Percentiles rank a stretch among this genome's conserved stretches.
These are phyloP conservation scores for Smallanthus sonchifolius DNA, from an alignment of 129 eudicot genomes.

Conservation along the genomic window DNA sequence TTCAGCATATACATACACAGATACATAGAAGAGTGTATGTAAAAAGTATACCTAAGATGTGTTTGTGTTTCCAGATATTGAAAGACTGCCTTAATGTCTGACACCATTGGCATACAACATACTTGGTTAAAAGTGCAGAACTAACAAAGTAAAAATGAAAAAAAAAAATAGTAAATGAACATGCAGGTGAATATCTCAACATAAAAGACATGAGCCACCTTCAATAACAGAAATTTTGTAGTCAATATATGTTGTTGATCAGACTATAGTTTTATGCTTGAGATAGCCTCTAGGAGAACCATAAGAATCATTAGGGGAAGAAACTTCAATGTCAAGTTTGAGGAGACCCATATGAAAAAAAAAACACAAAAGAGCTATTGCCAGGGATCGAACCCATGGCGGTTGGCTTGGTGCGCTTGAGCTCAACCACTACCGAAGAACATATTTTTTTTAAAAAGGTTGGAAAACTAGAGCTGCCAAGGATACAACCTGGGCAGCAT, in stretches of 20 bases:
- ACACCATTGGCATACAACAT: background rate
- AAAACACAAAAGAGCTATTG: too few species aligned
- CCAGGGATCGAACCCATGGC: too few species aligned
- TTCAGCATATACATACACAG: background rate
- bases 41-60: background rate
- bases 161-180: constrained; percentile 19
- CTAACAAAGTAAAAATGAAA: background rate
- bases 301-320: constrained; percentile 55
- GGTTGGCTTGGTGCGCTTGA: too few species aligned
- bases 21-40: background rate
- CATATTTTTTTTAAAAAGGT: too few species aligned
- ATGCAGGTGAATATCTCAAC: constrained; percentile 19
- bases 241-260: constrained; percentile 69
- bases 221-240: constrained; percentile 58
- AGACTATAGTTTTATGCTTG: constrained; percentile 64
- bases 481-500: too few species aligned
- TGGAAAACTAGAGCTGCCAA: too few species aligned
- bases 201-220: constrained; percentile 49
- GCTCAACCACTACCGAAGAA: too few species aligned
- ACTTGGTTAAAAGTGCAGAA: constrained; percentile 7
- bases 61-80: background rate
- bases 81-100: background rate
- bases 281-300: constrained; percentile 71
- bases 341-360: too few species aligned
- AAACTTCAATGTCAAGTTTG: constrained; percentile 67